Evolutionary conservation across 1,139 yeast genomes (phyloP).

Genomic region (Taphrina communis): DNA sequence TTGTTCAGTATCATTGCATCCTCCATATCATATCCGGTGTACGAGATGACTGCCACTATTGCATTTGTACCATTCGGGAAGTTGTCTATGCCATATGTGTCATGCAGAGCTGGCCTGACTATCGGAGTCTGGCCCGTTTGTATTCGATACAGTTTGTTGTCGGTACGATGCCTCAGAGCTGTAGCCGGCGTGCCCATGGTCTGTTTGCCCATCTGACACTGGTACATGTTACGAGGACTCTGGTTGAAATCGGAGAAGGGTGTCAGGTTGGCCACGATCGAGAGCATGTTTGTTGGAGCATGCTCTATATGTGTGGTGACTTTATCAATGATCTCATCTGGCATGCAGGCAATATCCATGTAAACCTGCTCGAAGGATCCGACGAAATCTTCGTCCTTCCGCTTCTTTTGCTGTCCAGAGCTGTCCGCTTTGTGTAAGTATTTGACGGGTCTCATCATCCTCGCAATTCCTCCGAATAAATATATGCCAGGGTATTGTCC

Average conservation of each 20-base stretch:
- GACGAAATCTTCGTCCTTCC: constrained; percentile 65
- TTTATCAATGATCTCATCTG: constrained; percentile 81
- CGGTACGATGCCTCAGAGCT: constrained; percentile 88
- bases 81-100: constrained; percentile 96
- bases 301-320: constrained; percentile 92
- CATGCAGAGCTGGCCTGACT: constrained; percentile 90
- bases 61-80: constrained; percentile 99
- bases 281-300: constrained; percentile 90
- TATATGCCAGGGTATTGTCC: constrained; percentile 98
- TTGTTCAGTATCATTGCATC: constrained; percentile 99
- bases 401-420: constrained; percentile 22
- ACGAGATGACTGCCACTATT: constrained; percentile 97
- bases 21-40: constrained; percentile 99
- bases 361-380: constrained; percentile 99
- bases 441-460: constrained; percentile 96
- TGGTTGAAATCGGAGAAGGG: constrained; percentile 98
- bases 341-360: constrained; percentile 94
- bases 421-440: constrained; percentile 78
- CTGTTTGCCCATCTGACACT: constrained; percentile 99
- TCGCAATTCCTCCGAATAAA: constrained; percentile 85
- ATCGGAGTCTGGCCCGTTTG: constrained; percentile 98
- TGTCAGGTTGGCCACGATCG: constrained; percentile 92
- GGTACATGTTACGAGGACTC: constrained; percentile 99
- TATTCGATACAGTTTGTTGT: constrained; percentile 87
- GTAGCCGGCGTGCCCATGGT: constrained; percentile 99